These are phyloP conservation scores for Andrographis paniculata DNA, from an alignment of 305 asterid genomes.

Conservation along the genomic window DNA sequence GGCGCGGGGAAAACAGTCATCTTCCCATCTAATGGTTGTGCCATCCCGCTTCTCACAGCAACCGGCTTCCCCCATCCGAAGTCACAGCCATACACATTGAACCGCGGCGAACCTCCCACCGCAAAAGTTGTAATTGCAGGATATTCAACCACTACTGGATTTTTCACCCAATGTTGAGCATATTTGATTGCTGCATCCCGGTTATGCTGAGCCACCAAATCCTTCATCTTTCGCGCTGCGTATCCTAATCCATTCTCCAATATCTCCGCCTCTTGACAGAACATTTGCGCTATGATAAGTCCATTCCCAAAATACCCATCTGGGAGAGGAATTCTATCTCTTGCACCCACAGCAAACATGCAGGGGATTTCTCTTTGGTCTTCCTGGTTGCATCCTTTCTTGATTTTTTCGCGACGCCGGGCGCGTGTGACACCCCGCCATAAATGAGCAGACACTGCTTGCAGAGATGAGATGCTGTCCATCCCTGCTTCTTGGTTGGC, in stretches of 20 bases:
- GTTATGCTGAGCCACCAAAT: slow-evolving; percentile 16
- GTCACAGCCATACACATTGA: slow-evolving; percentile 33
- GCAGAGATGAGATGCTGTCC: slow-evolving; percentile 27
- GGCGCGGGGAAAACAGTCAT: slow-evolving; percentile 27
- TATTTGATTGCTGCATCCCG: slow-evolving; percentile 13
- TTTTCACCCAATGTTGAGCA: slow-evolving; percentile 25
- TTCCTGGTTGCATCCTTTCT: not conserved
- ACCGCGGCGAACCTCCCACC: slow-evolving; percentile 35
- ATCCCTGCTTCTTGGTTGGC: slow-evolving; percentile 26
- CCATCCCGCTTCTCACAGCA: slow-evolving; percentile 36
- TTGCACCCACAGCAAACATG: slow-evolving; percentile 13
- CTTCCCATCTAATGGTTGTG: slow-evolving; percentile 27
- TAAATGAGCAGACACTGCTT: slow-evolving; percentile 34
- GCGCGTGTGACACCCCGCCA: slow-evolving; percentile 29
- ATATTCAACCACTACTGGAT: slow-evolving; percentile 11
- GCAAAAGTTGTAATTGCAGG: not conserved
- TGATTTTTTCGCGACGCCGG: not conserved
- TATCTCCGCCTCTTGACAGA: slow-evolving; percentile 13
- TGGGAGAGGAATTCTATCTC: slow-evolving; percentile 21
- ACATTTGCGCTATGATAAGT: not conserved
- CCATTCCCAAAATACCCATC: slow-evolving; percentile 42
- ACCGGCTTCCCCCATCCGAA: slow-evolving; percentile 59
- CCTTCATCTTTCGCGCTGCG: slow-evolving; percentile 26
- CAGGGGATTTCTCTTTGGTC: slow-evolving; percentile 7
- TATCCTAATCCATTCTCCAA: slow-evolving; percentile 28